Evolutionary conservation across 768 basidiomycete genomes (phyloP).

Genomic region (Leccinum arenicola): DNA sequence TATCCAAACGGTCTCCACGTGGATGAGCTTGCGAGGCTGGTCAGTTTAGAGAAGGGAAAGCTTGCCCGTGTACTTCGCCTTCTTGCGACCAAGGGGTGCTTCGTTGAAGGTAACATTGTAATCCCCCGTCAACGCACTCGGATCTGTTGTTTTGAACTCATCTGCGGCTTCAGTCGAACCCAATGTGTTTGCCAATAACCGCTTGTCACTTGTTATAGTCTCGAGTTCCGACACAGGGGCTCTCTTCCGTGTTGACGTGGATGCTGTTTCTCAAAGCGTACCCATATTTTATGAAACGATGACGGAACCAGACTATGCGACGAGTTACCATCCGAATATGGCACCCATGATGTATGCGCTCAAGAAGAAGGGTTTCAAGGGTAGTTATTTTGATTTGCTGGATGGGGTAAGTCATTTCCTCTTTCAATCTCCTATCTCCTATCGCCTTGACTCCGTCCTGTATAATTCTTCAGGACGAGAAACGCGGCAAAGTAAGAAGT

Average conservation of each 20-base stretch:
- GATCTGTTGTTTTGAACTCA: not conserved
- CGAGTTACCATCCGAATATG: conserved; percentile 20
- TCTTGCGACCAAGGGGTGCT: conserved; percentile 29
- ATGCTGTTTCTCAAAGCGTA: conserved; percentile 14
- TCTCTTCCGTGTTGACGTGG: conserved; percentile 6
- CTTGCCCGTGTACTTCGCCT: conserved; percentile 30
- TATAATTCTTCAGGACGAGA: conserved; percentile 7
- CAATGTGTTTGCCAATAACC: conserved; percentile 33
- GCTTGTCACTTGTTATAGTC: conserved; percentile 27
- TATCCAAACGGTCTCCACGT: conserved; percentile 29
- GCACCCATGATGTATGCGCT: conserved; percentile 22
- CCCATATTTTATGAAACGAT: conserved; percentile 24
- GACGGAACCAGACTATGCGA: conserved; percentile 24
- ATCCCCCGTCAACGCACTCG: not conserved
- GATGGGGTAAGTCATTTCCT: conserved; percentile 15
- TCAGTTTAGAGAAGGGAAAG: conserved; percentile 26
- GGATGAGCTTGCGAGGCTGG: conserved; percentile 22
- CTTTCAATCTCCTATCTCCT: not conserved
- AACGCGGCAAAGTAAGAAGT: conserved; percentile 10
- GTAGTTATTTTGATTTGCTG: conserved; percentile 22
- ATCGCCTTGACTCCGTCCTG: not conserved
- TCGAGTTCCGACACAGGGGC: conserved; percentile 11
- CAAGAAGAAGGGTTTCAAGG: conserved; percentile 13
- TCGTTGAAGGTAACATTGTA: not conserved
- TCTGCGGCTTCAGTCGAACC: conserved; percentile 17